Evolutionary conservation across 2,329 filamentous ascomycete species (phyloP).

Genomic region (Colletotrichum sp.): DNA sequence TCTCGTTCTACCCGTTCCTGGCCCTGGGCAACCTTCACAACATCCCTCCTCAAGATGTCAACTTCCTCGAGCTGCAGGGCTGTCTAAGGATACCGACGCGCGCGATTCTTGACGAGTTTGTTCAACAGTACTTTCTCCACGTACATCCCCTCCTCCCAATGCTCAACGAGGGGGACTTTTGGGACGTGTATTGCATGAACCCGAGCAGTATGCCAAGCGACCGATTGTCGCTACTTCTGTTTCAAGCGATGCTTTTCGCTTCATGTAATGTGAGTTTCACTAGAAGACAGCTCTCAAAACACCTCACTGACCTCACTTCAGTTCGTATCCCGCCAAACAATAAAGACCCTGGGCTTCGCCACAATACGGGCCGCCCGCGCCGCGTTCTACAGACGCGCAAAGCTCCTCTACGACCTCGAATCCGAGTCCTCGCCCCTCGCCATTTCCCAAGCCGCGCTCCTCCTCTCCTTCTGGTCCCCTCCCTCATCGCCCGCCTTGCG

Average conservation of each 20-base stretch:
- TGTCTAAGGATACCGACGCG: conserved; percentile 49
- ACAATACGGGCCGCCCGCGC: conserved; percentile 48
- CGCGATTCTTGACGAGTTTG: conserved; percentile 49
- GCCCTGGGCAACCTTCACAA: conserved; percentile 35
- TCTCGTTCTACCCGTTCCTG: conserved; percentile 49
- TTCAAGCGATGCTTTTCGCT: conserved; percentile 51
- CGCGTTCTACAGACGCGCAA: conserved; percentile 42
- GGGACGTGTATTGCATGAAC: conserved; percentile 45
- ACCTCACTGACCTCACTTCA: conserved; percentile 21
- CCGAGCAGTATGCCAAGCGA: conserved; percentile 23
- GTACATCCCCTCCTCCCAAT: conserved; percentile 51
- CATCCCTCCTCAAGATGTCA: conserved; percentile 50
- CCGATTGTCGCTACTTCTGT: conserved; percentile 47
- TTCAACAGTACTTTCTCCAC: conserved; percentile 52
- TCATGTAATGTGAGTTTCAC: conserved; percentile 39
- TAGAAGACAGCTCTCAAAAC: background rate
- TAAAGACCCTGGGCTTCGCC: conserved; percentile 46
- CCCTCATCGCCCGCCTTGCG: conserved; percentile 30
- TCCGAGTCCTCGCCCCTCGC: conserved; percentile 45
- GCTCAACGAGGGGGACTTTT: conserved; percentile 48
- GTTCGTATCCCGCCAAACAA: conserved; percentile 43
- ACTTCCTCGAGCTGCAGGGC: conserved; percentile 50
- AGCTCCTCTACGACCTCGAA: conserved; percentile 50
- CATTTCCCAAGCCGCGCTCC: conserved; percentile 45
- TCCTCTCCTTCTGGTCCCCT: conserved; percentile 48